A percentile compares a stretch with the other conserved stretches of the same genome.
These are phyloP conservation scores for Eutypa lata DNA, from an alignment of 2,329 filamentous ascomycete genomes.

Conservation along the genomic window DNA sequence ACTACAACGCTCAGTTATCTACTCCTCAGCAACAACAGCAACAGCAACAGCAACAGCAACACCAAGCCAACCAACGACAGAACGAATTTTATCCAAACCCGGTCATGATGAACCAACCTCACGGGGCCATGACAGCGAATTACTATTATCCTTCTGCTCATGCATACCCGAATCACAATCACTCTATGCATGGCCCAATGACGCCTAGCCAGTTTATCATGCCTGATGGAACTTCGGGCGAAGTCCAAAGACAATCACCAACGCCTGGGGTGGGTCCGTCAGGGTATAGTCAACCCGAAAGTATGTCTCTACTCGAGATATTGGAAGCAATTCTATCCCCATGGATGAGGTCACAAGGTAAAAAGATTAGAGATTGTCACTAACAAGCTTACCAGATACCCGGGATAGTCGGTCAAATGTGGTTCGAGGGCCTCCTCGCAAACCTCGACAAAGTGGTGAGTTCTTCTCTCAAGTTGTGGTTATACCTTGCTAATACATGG, in stretches of 20 bases:
- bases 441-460: slow-evolving; percentile 61
- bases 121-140: slow-evolving; percentile 29
- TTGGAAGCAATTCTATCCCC: not conserved
- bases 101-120: slow-evolving; percentile 39
- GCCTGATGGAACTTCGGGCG: slow-evolving; percentile 23
- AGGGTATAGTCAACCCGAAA: slow-evolving; percentile 15
- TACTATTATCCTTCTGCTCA: slow-evolving; percentile 44
- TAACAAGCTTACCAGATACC: slow-evolving; percentile 21
- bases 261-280: slow-evolving; percentile 17
- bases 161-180: slow-evolving; percentile 34
- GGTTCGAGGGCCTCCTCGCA: slow-evolving; percentile 52
- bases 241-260: slow-evolving; percentile 14
- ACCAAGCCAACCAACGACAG: slow-evolving; percentile 30
- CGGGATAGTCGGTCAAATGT: slow-evolving; percentile 35
- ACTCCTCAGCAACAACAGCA: slow-evolving; percentile 32
- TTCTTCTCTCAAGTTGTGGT: slow-evolving; percentile 7
- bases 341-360: not conserved
- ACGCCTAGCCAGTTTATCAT: slow-evolving; percentile 31
- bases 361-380: not conserved
- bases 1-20: slow-evolving; percentile 39
- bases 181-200: slow-evolving; percentile 30
- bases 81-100: slow-evolving; percentile 42
- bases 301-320: slow-evolving; percentile 20
- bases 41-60: slow-evolving; percentile 26
- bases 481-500: slow-evolving; percentile 3